phyloP scores from a whole-genome alignment of 164 flowering plant genomes.

The Brasenia schreberi region DNA sequence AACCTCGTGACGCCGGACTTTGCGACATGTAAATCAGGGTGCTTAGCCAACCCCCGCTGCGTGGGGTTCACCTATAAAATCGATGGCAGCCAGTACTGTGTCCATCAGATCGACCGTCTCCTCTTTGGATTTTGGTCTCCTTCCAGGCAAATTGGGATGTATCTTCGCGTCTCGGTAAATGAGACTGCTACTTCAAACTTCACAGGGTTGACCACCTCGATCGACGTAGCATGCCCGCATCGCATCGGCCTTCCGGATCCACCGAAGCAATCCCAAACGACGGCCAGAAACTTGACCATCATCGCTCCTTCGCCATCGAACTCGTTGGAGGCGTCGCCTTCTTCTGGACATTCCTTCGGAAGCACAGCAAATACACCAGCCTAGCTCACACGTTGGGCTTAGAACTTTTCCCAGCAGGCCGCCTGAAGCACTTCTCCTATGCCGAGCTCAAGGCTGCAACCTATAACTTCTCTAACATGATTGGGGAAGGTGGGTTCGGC shows the following conservation, averaged over 20 bases:
- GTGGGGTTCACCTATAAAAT: conserved; percentile 42
- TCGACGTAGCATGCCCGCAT: conserved; percentile 47
- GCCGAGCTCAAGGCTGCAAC: conserved; percentile 60
- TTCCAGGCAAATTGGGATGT: conserved; percentile 26
- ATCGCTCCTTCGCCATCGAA: conserved; percentile 47
- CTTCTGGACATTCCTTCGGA: conserved; percentile 58
- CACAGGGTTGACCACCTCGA: conserved; percentile 37
- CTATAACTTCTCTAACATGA: conserved; percentile 32
- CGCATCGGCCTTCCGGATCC: conserved; percentile 43
- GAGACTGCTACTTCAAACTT: conserved; percentile 33
- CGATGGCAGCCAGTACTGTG: conserved; percentile 37
- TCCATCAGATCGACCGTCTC: conserved; percentile 27
- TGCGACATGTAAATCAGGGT: conserved; percentile 8
- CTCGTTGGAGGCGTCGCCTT: conserved; percentile 38
- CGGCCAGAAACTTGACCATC: conserved; percentile 38
- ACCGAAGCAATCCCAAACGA: conserved; percentile 30
- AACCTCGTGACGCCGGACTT: background rate
- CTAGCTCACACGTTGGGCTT: conserved; percentile 72
- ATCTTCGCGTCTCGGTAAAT: conserved; percentile 30
- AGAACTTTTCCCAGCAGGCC: conserved; percentile 55
- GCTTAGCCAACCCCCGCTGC: conserved; percentile 23
- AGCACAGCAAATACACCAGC: conserved; percentile 54
- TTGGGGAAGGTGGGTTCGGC: conserved; percentile 72
- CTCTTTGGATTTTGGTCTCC: conserved; percentile 64
- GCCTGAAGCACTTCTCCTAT: conserved; percentile 56